Percentiles rank a stretch among this genome's conserved stretches.
phyloP scores from a whole-genome alignment of 2,329 filamentous ascomycete species.

The Colletotrichum horii region DNA sequence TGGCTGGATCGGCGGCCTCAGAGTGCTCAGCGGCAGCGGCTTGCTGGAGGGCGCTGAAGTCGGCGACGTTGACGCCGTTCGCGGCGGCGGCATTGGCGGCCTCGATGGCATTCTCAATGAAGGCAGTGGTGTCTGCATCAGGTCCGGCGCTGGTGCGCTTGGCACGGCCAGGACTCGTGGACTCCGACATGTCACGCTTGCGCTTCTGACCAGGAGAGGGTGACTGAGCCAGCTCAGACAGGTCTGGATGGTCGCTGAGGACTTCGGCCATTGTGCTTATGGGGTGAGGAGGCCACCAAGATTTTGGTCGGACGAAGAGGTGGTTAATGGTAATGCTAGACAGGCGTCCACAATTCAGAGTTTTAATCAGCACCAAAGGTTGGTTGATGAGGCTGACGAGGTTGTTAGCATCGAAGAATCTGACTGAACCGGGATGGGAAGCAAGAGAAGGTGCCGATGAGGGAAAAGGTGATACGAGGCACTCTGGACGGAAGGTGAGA shows the following conservation, averaged over 20 bases:
- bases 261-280: slow-evolving; percentile 50
- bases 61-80: slow-evolving; percentile 53
- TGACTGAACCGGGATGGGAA: not conserved
- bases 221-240: slow-evolving; percentile 39
- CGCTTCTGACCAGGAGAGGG: slow-evolving; percentile 57
- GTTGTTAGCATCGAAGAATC: not conserved
- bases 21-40: slow-evolving; percentile 52
- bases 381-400: not conserved
- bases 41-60: slow-evolving; percentile 63
- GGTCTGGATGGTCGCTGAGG: slow-evolving; percentile 53
- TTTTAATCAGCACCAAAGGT: not conserved
- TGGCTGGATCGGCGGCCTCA: slow-evolving; percentile 54
- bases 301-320: not conserved
- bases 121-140: slow-evolving; percentile 51
- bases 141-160: slow-evolving; percentile 56
- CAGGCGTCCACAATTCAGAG: not conserved
- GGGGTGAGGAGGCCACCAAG: not conserved
- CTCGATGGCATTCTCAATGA: slow-evolving; percentile 61
- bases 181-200: slow-evolving; percentile 55
- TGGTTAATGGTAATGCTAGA: not conserved
- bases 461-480: not conserved
- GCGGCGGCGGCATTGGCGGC: slow-evolving; percentile 40
- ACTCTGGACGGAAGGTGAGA: not conserved
- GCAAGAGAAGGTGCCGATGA: not conserved
- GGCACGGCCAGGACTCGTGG: slow-evolving; percentile 53